These are phyloP conservation scores for Penicillium samsonianum DNA, from an alignment of 495 filamentous ascomycete species.

Conservation along the genomic window DNA sequence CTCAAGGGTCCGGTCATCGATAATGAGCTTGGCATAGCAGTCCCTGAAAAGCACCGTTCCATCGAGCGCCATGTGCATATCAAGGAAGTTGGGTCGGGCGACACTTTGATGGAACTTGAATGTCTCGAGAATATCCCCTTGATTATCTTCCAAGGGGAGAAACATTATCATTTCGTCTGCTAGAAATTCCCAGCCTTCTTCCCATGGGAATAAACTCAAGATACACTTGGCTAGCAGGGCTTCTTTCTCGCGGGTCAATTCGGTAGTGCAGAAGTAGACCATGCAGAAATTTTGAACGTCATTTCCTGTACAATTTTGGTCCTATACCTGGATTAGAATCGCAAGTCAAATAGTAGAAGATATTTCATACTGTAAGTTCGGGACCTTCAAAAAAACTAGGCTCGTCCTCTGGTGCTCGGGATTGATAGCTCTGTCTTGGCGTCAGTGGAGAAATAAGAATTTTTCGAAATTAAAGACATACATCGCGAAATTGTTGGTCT, in stretches of 20 bases:
- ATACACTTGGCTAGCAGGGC: constrained; percentile 14
- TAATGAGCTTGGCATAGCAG: constrained; percentile 14
- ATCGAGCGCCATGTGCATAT: constrained; percentile 19
- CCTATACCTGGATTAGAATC: constrained; percentile 4
- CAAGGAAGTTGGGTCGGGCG: constrained; percentile 18
- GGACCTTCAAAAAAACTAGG: constrained; percentile 12
- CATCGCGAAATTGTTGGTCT: constrained; percentile 22
- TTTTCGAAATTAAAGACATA: constrained; percentile 3
- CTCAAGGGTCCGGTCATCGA: constrained; percentile 20
- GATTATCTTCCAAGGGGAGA: constrained; percentile 7
- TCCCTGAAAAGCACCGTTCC: constrained; percentile 16
- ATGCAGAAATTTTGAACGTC: constrained; percentile 3
- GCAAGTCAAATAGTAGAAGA: neutral
- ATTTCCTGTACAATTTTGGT: neutral
- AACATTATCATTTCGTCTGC: constrained; percentile 10
- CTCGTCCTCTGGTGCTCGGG: constrained; percentile 17
- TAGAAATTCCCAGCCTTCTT: constrained; percentile 7
- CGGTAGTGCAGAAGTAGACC: constrained; percentile 14
- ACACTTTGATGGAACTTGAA: constrained; percentile 18
- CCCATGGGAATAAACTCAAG: constrained; percentile 11
- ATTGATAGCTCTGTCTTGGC: constrained; percentile 14
- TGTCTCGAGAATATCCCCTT: constrained; percentile 17
- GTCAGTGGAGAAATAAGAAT: neutral
- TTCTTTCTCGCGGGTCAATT: constrained; percentile 10
- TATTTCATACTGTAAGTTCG: constrained; percentile 10